These are phyloP conservation scores for Hippophae gyantsensis DNA, from an alignment of 306 rosid genomes.

Conservation along the genomic window DNA sequence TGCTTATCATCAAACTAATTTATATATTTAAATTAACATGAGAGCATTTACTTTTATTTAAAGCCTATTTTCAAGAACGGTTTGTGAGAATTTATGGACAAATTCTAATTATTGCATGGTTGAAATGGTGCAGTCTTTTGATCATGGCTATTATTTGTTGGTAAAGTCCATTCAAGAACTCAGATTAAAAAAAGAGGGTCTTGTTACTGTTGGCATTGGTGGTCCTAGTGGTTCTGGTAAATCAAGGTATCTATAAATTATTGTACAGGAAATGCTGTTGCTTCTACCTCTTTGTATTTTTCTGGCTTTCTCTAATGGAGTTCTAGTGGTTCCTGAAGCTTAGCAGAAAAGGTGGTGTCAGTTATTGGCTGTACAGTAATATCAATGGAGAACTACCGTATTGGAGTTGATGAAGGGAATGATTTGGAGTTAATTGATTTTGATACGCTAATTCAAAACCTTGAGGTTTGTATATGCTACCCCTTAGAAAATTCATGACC, in stretches of 20 bases:
- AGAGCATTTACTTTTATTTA: not conserved
- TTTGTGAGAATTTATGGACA: not conserved
- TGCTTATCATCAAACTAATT: not conserved
- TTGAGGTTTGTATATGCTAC: conserved; percentile 64
- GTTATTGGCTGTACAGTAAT: conserved; percentile 88
- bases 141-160: conserved; percentile 86
- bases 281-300: conserved; percentile 17
- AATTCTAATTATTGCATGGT: conserved; percentile 16
- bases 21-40: not conserved
- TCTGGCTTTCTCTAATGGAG: conserved; percentile 15
- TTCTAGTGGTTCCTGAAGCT: conserved; percentile 59
- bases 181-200: conserved; percentile 76
- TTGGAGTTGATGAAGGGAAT: conserved; percentile 76
- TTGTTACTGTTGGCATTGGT: conserved; percentile 91
- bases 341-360: conserved; percentile 97
- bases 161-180: conserved; percentile 98
- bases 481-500: not conserved
- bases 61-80: not conserved
- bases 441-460: conserved; percentile 65
- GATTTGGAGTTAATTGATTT: conserved; percentile 74
- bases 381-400: conserved; percentile 93
- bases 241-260: conserved; percentile 49
- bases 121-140: conserved; percentile 78
- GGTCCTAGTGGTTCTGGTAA: conserved; percentile 99
- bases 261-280: conserved; percentile 10